phyloP scores from a whole-genome alignment of 1,284 basidiomycete species.

The Sanghuangporus weigelae region DNA sequence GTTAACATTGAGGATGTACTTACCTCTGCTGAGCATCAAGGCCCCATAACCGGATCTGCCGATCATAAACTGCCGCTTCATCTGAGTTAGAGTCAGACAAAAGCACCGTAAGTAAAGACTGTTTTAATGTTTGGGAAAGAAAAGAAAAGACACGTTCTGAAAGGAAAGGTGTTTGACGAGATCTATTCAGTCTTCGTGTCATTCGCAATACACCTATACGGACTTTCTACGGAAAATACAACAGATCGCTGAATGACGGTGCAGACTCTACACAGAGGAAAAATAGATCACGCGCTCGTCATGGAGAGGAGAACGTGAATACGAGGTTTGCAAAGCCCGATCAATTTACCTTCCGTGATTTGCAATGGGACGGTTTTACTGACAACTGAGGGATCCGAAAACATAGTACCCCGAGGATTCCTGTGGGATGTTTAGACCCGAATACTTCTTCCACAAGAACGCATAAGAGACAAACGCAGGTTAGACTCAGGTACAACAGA shows the following conservation, averaged over 20 bases:
- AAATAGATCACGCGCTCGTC: background rate
- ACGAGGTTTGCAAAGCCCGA: background rate
- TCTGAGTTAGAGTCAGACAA: constrained; percentile 35
- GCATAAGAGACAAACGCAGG: background rate
- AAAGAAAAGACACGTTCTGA: background rate
- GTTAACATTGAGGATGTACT: constrained; percentile 20
- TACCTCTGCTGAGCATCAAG: constrained; percentile 94
- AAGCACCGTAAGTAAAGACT: background rate
- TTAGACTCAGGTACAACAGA: background rate
- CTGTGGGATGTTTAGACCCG: background rate
- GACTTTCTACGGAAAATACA: constrained; percentile 11
- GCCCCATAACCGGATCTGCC: constrained; percentile 97
- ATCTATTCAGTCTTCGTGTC: background rate
- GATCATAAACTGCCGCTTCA: constrained; percentile 88
- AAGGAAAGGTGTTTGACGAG: background rate
- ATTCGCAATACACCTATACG: background rate
- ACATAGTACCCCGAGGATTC: constrained; percentile 3
- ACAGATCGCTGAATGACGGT: background rate
- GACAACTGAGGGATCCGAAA: constrained; percentile 21
- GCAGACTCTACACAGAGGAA: background rate
- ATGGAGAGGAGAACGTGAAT: background rate
- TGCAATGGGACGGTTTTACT: constrained; percentile 28
- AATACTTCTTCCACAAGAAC: background rate
- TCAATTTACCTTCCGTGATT: constrained; percentile 36
- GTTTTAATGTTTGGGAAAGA: background rate